A percentile compares a stretch with the other conserved stretches of the same genome.
These are phyloP conservation scores for Medicago truncatula DNA, from an alignment of 306 rosid genomes.

Conservation along the genomic window DNA sequence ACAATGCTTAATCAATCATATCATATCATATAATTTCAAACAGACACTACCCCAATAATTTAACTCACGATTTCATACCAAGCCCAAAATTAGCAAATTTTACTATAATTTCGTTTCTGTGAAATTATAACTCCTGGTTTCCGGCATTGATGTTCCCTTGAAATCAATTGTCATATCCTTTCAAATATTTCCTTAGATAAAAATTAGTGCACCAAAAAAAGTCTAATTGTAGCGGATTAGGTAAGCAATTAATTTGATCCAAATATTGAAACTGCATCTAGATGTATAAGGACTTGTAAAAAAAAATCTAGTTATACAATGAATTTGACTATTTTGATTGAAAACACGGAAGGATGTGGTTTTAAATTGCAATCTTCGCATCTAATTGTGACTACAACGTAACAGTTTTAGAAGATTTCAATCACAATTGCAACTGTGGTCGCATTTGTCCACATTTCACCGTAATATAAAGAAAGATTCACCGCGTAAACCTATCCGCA, in stretches of 20 bases:
- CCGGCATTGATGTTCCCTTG: background rate
- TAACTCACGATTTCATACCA: no score
- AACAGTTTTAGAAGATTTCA: no score
- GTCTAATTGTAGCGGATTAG: no score
- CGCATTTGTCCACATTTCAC: no score
- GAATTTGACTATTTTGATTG: background rate
- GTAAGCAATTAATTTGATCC: conserved; percentile 13
- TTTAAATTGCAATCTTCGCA: background rate
- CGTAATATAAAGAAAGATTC: no score
- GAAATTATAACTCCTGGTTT: conserved; percentile 6
- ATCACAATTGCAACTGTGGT: no score
- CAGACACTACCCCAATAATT: background rate
- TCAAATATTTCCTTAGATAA: background rate
- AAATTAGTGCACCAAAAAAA: background rate
- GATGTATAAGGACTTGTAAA: background rate
- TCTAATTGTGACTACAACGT: background rate
- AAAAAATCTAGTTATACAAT: background rate
- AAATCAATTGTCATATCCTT: conserved; percentile 4
- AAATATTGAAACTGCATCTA: background rate
- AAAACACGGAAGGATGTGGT: background rate
- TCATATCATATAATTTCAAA: conserved; percentile 16
- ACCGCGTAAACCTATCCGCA: background rate
- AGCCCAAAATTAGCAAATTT: conserved; percentile 23
- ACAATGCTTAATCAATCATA: conserved; percentile 29
- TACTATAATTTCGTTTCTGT: background rate